Evolutionary conservation across 345 rosid genomes (phyloP).

Genomic region (Alliaria petiolata): DNA sequence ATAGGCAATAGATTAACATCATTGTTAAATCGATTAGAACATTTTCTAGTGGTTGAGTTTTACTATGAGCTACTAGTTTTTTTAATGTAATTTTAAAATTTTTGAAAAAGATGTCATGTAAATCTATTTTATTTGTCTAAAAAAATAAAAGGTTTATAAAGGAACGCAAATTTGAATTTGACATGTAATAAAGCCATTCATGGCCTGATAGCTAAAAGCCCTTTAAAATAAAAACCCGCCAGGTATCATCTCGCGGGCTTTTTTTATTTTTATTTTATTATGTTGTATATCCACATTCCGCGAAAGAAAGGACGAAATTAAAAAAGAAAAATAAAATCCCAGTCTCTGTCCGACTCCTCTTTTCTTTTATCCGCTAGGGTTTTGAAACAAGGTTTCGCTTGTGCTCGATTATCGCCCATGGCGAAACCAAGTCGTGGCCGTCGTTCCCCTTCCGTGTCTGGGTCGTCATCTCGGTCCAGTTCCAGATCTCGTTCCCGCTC

Average conservation of each 20-base stretch:
- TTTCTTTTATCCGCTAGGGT: conserved; percentile 35
- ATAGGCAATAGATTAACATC: too few species aligned
- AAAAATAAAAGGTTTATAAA: too few species aligned
- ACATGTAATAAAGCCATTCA: too few species aligned
- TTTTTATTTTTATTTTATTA: not conserved
- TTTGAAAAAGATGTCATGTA: too few species aligned
- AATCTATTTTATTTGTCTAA: too few species aligned
- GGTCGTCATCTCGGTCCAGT: conserved; percentile 51
- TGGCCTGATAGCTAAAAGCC: not conserved
- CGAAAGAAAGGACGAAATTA: not conserved
- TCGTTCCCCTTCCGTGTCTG: conserved; percentile 53
- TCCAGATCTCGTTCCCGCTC: conserved; percentile 38
- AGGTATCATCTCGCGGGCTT: not conserved
- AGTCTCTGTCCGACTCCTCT: not conserved
- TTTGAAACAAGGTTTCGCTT: conserved; percentile 44
- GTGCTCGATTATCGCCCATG: conserved; percentile 35
- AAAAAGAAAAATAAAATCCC: too few species aligned
- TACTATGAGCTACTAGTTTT: too few species aligned
- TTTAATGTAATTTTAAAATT: too few species aligned
- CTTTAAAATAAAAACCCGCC: not conserved
- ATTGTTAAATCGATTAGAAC: too few species aligned
- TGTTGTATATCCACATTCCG: not conserved
- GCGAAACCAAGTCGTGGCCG: conserved; percentile 79
- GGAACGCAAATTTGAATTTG: too few species aligned
- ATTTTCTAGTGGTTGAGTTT: too few species aligned